A percentile compares a stretch with the other conserved stretches of the same genome.
phyloP scores from a whole-genome alignment of 2,329 filamentous ascomycete species.

The Byssothecium circinans region DNA sequence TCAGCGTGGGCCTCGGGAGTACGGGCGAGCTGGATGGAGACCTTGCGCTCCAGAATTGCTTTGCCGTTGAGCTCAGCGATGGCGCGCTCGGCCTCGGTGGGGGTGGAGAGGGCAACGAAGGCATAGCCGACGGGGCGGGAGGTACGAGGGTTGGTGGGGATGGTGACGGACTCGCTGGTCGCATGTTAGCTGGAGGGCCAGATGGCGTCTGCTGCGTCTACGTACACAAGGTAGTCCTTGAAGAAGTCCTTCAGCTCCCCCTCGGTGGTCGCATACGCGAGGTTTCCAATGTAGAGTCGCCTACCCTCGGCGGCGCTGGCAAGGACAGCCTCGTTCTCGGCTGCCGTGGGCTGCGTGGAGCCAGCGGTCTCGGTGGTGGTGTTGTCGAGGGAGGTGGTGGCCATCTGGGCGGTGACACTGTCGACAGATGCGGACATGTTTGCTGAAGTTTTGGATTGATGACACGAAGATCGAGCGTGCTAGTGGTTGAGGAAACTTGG shows the following conservation, averaged over 20 bases:
- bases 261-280: constrained; percentile 99
- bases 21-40: constrained; percentile 96
- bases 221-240: constrained; percentile 99
- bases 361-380: constrained; percentile 55
- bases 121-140: constrained; percentile 98
- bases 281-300: constrained; percentile 99
- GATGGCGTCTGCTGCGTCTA: constrained; percentile 36
- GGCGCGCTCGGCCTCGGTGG: constrained; percentile 90
- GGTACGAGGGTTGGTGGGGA: constrained; percentile 98
- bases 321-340: constrained; percentile 86
- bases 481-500: constrained; percentile 46
- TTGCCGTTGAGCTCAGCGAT: constrained; percentile 95
- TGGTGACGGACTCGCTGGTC: constrained; percentile 91
- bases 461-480: constrained; percentile 52
- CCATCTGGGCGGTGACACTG: constrained; percentile 73
- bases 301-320: constrained; percentile 98
- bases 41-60: constrained; percentile 97
- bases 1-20: constrained; percentile 88
- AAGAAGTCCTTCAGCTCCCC: constrained; percentile 99
- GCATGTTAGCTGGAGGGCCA: constrained; percentile 16
- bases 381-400: constrained; percentile 66
- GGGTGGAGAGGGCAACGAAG: constrained; percentile 96
- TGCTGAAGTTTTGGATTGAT: constrained; percentile 56
- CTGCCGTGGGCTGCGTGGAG: constrained; percentile 71
- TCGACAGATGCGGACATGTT: constrained; percentile 86